phyloP scores from a whole-genome alignment of 2,329 filamentous ascomycete genomes.

The Karstenula rhodostoma region DNA sequence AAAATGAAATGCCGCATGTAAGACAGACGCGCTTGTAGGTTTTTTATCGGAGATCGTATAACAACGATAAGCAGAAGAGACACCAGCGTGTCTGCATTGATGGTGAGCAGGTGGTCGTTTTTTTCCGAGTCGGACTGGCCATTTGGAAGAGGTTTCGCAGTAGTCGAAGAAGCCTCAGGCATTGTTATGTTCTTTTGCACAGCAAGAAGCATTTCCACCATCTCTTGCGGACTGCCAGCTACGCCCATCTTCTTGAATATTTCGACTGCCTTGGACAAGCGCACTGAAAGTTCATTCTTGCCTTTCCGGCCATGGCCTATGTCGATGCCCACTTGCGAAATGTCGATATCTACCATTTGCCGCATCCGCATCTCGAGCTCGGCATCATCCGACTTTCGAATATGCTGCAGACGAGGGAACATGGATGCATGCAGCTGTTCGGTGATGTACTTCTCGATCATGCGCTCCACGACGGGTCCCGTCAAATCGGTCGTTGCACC shows the following conservation, averaged over 20 bases:
- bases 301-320: constrained; percentile 80
- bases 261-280: constrained; percentile 80
- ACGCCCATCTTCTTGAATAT: constrained; percentile 86
- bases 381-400: constrained; percentile 81
- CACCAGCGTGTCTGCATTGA: constrained; percentile 91
- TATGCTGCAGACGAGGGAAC: constrained; percentile 80
- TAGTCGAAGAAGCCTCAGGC: constrained; percentile 49
- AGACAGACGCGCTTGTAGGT: constrained; percentile 86
- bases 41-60: constrained; percentile 85
- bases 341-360: constrained; percentile 92
- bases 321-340: constrained; percentile 90
- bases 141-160: constrained; percentile 26
- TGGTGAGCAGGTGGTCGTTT: constrained; percentile 64
- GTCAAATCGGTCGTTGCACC: constrained; percentile 94
- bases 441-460: constrained; percentile 93
- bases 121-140: constrained; percentile 57
- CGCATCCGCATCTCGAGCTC: constrained; percentile 89
- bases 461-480: constrained; percentile 85
- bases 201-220: constrained; percentile 80
- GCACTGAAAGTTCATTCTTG: constrained; percentile 81
- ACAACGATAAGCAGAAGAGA: constrained; percentile 91
- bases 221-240: constrained; percentile 83
- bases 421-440: constrained; percentile 92
- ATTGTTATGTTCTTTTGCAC: constrained; percentile 85
- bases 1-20: constrained; percentile 99